Percentiles rank a stretch among this genome's conserved stretches.
phyloP scores from a whole-genome alignment of 179 eudicot genomes.

The Spergularia azorica region DNA sequence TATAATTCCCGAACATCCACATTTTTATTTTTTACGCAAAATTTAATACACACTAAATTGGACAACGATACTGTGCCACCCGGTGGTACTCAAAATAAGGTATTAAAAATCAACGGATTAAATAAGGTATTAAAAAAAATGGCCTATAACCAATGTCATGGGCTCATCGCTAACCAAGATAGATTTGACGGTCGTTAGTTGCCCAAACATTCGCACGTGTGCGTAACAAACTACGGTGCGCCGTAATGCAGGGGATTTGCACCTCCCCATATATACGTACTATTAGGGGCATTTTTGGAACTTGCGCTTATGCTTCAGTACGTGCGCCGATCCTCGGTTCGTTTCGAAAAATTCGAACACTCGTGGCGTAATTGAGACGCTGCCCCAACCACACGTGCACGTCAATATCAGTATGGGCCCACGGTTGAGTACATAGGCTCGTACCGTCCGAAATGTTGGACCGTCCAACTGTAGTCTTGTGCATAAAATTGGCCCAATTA shows the following conservation, averaged over 20 bases:
- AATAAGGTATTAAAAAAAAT: no score
- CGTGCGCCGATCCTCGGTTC: constrained; percentile 18
- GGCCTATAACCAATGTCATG: background rate
- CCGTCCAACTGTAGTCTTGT: background rate
- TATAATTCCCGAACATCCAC: no score
- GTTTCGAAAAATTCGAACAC: background rate
- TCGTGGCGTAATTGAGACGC: background rate
- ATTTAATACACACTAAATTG: no score
- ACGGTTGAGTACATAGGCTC: background rate
- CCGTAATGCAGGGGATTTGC: background rate
- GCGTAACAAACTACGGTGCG: background rate
- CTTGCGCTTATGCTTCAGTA: constrained; percentile 8
- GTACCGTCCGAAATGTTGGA: constrained; percentile 19
- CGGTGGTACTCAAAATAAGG: no score
- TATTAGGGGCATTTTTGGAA: background rate
- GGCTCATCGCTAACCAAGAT: background rate
- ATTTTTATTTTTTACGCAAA: no score
- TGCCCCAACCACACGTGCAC: constrained; percentile 8
- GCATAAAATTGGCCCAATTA: background rate
- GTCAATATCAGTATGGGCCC: constrained; percentile 11
- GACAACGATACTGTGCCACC: no score
- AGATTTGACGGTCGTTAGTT: constrained; percentile 12
- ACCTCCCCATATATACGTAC: background rate
- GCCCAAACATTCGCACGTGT: constrained; percentile 21
- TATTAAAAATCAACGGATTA: no score